Base-by-base conservation (phyloP, 345 rosid species). In the Pugionium dolabratum region DNA sequence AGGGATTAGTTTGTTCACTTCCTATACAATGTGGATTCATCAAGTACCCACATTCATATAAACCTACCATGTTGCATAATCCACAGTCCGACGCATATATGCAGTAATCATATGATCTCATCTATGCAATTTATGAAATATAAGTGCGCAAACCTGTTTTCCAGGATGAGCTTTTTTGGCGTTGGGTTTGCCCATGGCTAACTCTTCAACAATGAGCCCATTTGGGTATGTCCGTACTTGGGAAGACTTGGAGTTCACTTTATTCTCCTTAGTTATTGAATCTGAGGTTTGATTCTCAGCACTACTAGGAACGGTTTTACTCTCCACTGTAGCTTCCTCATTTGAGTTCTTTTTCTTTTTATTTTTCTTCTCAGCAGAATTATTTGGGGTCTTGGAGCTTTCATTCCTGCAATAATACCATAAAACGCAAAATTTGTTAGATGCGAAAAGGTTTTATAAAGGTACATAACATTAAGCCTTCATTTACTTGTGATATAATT, bases 111-210 rank as follows among this genome's bases (percentile, higher is more conserved):
- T 52, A 9, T 41, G 32, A 49, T 40, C 57, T 69, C 28, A 37
- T 53, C 44, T 33, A 5, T 41, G 29, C 54, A 25, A 41, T 9
- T 33, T 25, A 41, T 2, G n/a, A 43, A 33, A 6, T 7, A 28
- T 4, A 52, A n/a, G 44, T 8, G 50, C 4, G 33, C 54, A 32
- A 35, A 89, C 99, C 95, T 75, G 77, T 48, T 79, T 82, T 60
- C 98, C 98, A 57, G 86, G 91, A 55, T 82, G 71, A 71, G 99
- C 99, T 75, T 79, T 86, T 83, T 79, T 91, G 59, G 88, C 96
- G 70, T 87, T 85, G 9, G 99, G 97, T 76, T 80, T 85, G 70
- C 99, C 95, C 88, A 95, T 86, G 58, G 67, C 75, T 61, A 95
- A 37, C 78, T 91, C 95, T 79, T 95, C 89, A 45, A 95, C 82